Conservation (phyloP, 1,139 yeast genomes). For the Yamadazyma atmosphaerica region DNA sequence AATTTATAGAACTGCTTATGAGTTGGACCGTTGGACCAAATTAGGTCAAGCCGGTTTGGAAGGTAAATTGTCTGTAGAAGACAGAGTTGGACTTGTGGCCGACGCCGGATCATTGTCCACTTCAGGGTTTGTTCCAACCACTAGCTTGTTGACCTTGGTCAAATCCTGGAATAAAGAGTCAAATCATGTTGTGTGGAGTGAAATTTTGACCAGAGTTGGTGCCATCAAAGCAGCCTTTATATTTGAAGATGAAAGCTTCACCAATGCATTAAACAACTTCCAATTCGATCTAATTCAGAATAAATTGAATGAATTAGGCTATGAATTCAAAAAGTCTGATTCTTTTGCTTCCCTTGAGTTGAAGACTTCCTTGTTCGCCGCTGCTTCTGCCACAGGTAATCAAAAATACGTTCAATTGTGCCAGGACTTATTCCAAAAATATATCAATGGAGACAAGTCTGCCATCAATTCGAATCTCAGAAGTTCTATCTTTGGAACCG, state of each 20-base stretch:
- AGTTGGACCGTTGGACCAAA: slow-evolving; percentile 66
- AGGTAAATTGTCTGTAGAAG: slow-evolving; percentile 73
- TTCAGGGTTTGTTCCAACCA: slow-evolving; percentile 71
- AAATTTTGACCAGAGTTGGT: slow-evolving; percentile 56
- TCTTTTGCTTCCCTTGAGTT: slow-evolving; percentile 73
- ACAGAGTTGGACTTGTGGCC: slow-evolving; percentile 82
- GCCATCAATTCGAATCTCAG: slow-evolving; percentile 85
- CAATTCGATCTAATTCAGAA: slow-evolving; percentile 58
- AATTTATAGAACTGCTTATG: slow-evolving; percentile 77
- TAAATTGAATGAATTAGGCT: slow-evolving; percentile 64
- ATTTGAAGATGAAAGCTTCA: slow-evolving; percentile 61
- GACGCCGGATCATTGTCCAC: slow-evolving; percentile 75
- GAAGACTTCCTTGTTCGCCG: slow-evolving; percentile 68
- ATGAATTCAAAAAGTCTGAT: slow-evolving; percentile 63
- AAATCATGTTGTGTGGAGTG: slow-evolving; percentile 78
- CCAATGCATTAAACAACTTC: slow-evolving; percentile 59
- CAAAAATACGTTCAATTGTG: slow-evolving; percentile 55
- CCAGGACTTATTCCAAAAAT: slow-evolving; percentile 56
- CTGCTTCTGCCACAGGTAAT: slow-evolving; percentile 67
- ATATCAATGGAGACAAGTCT: slow-evolving; percentile 60
- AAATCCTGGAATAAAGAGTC: slow-evolving; percentile 67
- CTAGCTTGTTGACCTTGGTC: slow-evolving; percentile 63
- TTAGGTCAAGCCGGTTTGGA: slow-evolving; percentile 69
- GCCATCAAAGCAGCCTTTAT: slow-evolving; percentile 66
- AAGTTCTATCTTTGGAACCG: slow-evolving; percentile 64